Evolutionary conservation across 2,329 filamentous ascomycete species (phyloP).

Genomic region (Venturia nashicola): DNA sequence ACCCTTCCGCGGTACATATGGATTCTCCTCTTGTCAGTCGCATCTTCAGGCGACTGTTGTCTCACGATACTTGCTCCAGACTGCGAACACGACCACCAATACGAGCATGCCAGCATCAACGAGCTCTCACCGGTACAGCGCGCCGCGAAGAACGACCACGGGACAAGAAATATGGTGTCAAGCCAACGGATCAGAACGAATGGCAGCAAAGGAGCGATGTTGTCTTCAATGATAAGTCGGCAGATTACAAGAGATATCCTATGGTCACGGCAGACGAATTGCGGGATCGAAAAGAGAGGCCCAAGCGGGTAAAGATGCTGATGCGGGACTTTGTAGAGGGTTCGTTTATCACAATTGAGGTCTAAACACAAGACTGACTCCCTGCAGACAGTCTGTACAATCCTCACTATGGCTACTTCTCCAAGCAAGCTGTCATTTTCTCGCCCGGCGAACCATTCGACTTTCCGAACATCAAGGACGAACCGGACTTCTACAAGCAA

Average conservation of each 20-base stretch:
- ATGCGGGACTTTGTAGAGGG: conserved; percentile 96
- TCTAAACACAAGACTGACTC: conserved; percentile 7
- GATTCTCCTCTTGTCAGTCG: conserved; percentile 68
- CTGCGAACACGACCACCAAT: conserved; percentile 29
- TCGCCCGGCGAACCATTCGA: conserved; percentile 82
- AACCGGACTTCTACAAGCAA: conserved; percentile 68
- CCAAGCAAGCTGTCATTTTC: conserved; percentile 94
- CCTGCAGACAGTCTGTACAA: conserved; percentile 79
- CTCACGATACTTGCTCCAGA: conserved; percentile 53
- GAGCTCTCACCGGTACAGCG: conserved; percentile 2
- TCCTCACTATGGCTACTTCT: conserved; percentile 89
- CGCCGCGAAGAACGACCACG: conserved; percentile 1
- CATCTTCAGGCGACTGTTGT: conserved; percentile 77
- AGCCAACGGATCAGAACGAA: conserved; percentile 47
- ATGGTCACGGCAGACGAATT: conserved; percentile 75
- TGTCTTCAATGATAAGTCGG: conserved; percentile 61
- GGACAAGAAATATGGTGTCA: conserved; percentile 11
- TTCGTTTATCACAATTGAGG: conserved; percentile 22
- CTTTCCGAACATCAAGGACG: conserved; percentile 70
- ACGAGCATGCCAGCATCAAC: conserved; percentile 13
- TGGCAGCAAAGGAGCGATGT: conserved; percentile 79
- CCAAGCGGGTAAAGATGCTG: conserved; percentile 87
- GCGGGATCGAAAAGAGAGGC: conserved; percentile 59
- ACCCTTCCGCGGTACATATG: conserved; percentile 38
- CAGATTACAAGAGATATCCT: conserved; percentile 73